Percentiles rank a stretch among this genome's conserved stretches.
Conservation (phyloP, 202 grass and related monocot species). For the Hordeum pubiflorum region DNA sequence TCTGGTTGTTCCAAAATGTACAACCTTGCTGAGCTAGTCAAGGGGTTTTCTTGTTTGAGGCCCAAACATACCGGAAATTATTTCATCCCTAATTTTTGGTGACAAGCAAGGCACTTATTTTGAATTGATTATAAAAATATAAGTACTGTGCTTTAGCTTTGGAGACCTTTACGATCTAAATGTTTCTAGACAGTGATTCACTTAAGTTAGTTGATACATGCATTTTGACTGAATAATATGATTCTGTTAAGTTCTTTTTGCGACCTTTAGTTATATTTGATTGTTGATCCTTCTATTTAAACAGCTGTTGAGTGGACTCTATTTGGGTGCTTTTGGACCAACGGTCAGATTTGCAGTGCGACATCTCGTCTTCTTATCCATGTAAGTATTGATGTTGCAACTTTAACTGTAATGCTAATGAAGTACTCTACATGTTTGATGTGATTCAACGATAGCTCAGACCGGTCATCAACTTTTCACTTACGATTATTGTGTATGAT, state of each 20-base stretch:
- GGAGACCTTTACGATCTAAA: neutral
- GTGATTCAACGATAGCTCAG: neutral
- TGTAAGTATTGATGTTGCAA: conserved; percentile 40
- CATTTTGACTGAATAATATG: conserved; percentile 16
- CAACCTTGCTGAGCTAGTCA: neutral
- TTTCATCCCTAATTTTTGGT: neutral
- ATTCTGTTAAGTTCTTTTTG: neutral
- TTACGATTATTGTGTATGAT: neutral
- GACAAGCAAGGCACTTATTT: neutral
- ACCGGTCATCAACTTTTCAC: neutral
- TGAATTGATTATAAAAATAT: conserved; percentile 1
- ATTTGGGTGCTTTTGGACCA: conserved; percentile 99
- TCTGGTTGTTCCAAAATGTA: neutral
- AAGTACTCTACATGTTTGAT: neutral
- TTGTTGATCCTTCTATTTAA: conserved; percentile 28
- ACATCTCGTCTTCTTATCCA: conserved; percentile 94
- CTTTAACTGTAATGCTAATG: neutral
- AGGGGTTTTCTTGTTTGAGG: neutral
- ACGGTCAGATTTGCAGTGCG: conserved; percentile 98
- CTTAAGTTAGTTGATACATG: conserved; percentile 10
- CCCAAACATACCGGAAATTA: neutral
- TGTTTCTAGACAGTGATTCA: neutral
- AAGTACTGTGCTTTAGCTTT: conserved; percentile 1
- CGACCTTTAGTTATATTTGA: conserved; percentile 4
- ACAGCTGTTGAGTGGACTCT: conserved; percentile 97